Conservation (phyloP, 1,139 yeast species). For the Hyphopichia buzzinii region DNA sequence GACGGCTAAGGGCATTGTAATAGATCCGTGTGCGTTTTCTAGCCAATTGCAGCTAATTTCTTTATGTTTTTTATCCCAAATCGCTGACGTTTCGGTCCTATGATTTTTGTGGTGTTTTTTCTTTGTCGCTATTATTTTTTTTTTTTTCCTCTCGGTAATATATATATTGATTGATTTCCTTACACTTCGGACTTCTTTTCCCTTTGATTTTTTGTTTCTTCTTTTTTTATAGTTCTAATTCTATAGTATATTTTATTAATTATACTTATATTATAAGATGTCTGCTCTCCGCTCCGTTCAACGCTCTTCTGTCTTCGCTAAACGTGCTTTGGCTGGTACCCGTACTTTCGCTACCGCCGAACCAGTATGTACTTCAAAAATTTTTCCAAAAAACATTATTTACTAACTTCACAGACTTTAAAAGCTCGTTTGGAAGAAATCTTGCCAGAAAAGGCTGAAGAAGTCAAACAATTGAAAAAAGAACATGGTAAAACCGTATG, state of each 20-base stretch:
- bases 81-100: neutral
- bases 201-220: conserved; percentile 18
- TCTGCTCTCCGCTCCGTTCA: conserved; percentile 41
- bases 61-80: no score
- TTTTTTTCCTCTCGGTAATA: conserved; percentile 1
- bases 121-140: neutral
- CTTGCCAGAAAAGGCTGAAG: conserved; percentile 88
- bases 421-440: conserved; percentile 93
- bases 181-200: conserved; percentile 9
- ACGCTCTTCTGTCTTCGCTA: conserved; percentile 32
- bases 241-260: neutral
- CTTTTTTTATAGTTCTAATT: conserved; percentile 15
- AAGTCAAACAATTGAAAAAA: conserved; percentile 84
- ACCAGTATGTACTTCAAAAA: conserved; percentile 42
- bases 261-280: conserved; percentile 17
- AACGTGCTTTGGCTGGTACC: conserved; percentile 33
- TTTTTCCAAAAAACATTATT: no score
- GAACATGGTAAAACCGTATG: conserved; percentile 82
- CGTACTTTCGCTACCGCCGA: conserved; percentile 54
- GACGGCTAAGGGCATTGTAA: neutral
- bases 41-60: neutral
- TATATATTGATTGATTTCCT: conserved; percentile 4
- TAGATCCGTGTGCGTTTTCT: neutral
- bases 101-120: conserved; percentile 1
- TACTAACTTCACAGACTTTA: conserved; percentile 44